A percentile compares a stretch with the other conserved stretches of the same genome.
These are phyloP conservation scores for Colletotrichum tanaceti DNA, from an alignment of 2,329 filamentous ascomycete species.

Conservation along the genomic window DNA sequence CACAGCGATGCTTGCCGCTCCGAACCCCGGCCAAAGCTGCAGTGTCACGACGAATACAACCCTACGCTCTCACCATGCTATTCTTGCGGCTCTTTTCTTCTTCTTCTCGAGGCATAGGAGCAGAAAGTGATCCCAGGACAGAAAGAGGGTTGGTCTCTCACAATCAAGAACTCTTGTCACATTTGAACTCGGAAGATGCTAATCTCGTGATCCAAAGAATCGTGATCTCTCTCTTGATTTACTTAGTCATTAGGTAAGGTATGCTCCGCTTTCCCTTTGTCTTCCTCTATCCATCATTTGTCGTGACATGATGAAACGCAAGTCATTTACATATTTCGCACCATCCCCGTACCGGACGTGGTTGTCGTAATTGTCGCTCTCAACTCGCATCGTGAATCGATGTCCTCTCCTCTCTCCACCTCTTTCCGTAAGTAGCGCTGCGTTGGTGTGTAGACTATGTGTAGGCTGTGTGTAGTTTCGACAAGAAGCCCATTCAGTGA, in stretches of 20 bases:
- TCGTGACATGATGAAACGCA: slow-evolving; percentile 35
- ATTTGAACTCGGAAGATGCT: slow-evolving; percentile 35
- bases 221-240: slow-evolving; percentile 21
- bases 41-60: background rate
- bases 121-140: slow-evolving; percentile 10
- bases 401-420: background rate
- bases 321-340: slow-evolving; percentile 31
- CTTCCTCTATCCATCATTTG: slow-evolving; percentile 23
- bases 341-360: slow-evolving; percentile 1
- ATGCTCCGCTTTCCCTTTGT: slow-evolving; percentile 14
- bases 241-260: slow-evolving; percentile 36
- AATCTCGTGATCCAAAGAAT: slow-evolving; percentile 32
- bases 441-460: background rate
- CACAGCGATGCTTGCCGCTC: slow-evolving; percentile 7
- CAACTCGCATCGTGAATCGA: background rate
- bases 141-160: slow-evolving; percentile 47
- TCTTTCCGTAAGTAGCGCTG: background rate
- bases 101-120: background rate
- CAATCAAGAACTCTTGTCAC: slow-evolving; percentile 31
- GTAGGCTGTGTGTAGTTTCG: slow-evolving; percentile 5
- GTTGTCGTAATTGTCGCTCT: background rate
- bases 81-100: background rate
- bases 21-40: background rate
- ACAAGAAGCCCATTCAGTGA: background rate
- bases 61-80: background rate